Evolutionary conservation across 495 filamentous ascomycete species (phyloP).

Genomic region (Xylaria grammica): DNA sequence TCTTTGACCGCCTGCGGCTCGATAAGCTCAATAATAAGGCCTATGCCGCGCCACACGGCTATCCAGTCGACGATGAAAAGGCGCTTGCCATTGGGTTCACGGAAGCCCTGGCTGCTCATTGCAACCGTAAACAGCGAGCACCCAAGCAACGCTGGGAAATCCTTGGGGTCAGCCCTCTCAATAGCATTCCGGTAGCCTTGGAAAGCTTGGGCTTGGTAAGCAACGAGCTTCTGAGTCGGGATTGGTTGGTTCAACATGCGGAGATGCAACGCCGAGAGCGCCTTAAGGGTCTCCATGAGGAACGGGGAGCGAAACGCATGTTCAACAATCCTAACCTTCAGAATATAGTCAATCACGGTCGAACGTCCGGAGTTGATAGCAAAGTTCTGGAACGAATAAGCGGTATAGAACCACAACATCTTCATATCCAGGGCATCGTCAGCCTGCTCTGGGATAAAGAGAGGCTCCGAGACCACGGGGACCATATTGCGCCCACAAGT

Average conservation of each 20-base stretch:
- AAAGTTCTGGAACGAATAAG: slow-evolving; percentile 43
- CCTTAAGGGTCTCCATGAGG: slow-evolving; percentile 56
- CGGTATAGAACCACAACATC: slow-evolving; percentile 51
- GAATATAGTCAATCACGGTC: slow-evolving; percentile 39
- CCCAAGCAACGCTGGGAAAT: slow-evolving; percentile 48
- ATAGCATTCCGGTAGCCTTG: slow-evolving; percentile 53
- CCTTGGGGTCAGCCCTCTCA: slow-evolving; percentile 38
- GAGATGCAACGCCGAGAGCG: slow-evolving; percentile 51
- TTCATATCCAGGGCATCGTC: slow-evolving; percentile 43
- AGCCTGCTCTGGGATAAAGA: slow-evolving; percentile 36
- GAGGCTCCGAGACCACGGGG: slow-evolving; percentile 39
- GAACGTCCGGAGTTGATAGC: slow-evolving; percentile 38
- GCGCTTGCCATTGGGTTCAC: slow-evolving; percentile 40
- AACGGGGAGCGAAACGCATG: slow-evolving; percentile 54
- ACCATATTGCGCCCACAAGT: slow-evolving; percentile 11
- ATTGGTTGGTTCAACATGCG: slow-evolving; percentile 36
- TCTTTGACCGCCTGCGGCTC: slow-evolving; percentile 24
- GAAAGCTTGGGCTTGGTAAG: slow-evolving; percentile 50
- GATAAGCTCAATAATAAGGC: slow-evolving; percentile 45
- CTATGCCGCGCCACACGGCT: slow-evolving; percentile 51
- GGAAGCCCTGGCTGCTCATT: slow-evolving; percentile 48
- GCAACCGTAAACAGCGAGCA: slow-evolving; percentile 49
- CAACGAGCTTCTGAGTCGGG: slow-evolving; percentile 32
- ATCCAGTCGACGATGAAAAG: slow-evolving; percentile 54
- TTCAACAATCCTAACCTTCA: slow-evolving; percentile 50